A percentile compares a stretch with the other conserved stretches of the same genome.
These are phyloP conservation scores for Globisporangium megalacanthum DNA, from an alignment of 352 stramenopile species.

Conservation along the genomic window DNA sequence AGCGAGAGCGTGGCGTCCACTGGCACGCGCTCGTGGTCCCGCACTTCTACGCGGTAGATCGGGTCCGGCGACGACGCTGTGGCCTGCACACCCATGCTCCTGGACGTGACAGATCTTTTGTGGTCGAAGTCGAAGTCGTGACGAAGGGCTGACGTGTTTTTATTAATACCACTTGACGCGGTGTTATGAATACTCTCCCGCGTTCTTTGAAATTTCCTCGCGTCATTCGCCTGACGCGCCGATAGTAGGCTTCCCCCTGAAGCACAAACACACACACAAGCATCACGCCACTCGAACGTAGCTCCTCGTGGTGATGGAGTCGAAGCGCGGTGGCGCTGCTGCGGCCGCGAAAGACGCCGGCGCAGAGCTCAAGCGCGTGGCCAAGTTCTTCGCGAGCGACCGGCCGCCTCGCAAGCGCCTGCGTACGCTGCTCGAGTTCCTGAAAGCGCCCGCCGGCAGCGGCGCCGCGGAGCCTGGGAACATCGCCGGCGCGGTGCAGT, in stretches of 20 bases:
- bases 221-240: too few species aligned
- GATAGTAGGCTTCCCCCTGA: too few species aligned
- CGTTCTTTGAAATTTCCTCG: too few species aligned
- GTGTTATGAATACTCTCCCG: too few species aligned
- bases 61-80: too few species aligned
- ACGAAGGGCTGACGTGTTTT: too few species aligned
- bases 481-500: constrained; percentile 66
- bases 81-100: too few species aligned
- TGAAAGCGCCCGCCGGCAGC: constrained; percentile 46
- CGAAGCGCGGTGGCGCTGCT: constrained; percentile 7
- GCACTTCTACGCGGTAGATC: not conserved
- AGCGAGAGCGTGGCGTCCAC: constrained; percentile 24
- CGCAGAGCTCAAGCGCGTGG: constrained; percentile 70
- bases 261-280: too few species aligned
- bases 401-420: constrained; percentile 79
- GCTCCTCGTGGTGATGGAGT: not conserved
- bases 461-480: constrained; percentile 34
- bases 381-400: constrained; percentile 83
- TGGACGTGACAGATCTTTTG: too few species aligned
- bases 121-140: too few species aligned
- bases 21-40: not conserved
- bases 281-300: too few species aligned
- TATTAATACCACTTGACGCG: too few species aligned
- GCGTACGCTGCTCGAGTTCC: constrained; percentile 77
- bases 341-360: not conserved